A percentile compares a stretch with the other conserved stretches of the same genome.
Conservation (phyloP, 2,329 filamentous ascomycete species). For the Diaporthe australafricana region DNA sequence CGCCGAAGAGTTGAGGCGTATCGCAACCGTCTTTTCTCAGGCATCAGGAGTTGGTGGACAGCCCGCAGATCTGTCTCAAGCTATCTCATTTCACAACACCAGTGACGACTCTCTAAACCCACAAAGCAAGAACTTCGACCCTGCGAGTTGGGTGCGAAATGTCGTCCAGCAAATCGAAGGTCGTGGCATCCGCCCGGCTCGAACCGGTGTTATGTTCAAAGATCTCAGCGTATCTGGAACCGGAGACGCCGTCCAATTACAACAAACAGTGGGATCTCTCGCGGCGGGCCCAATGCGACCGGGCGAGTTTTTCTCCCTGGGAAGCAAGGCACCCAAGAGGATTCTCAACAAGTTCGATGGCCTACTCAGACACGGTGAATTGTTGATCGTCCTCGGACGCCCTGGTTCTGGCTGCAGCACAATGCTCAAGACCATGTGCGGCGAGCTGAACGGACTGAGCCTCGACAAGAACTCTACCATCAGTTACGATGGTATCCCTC, state of each 20-base stretch:
- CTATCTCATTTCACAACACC: slow-evolving; percentile 33
- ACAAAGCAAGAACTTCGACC: slow-evolving; percentile 52
- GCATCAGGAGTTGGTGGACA: slow-evolving; percentile 1
- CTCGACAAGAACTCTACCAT: slow-evolving; percentile 63
- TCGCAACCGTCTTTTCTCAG: slow-evolving; percentile 26
- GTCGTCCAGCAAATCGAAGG: slow-evolving; percentile 59
- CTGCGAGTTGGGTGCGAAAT: slow-evolving; percentile 54
- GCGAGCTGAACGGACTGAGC: slow-evolving; percentile 69
- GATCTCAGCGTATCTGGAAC: slow-evolving; percentile 75
- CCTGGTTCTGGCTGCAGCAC: slow-evolving; percentile 75
- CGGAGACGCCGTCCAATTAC: slow-evolving; percentile 74
- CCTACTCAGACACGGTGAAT: slow-evolving; percentile 71
- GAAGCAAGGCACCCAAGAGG: slow-evolving; percentile 61
- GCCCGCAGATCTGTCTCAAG: slow-evolving; percentile 5
- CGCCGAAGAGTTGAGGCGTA: slow-evolving; percentile 25
- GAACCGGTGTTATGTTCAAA: slow-evolving; percentile 72
- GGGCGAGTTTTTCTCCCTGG: slow-evolving; percentile 64
- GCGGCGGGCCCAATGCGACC: slow-evolving; percentile 68
- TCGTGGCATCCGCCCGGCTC: slow-evolving; percentile 64
- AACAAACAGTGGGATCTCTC: slow-evolving; percentile 73
- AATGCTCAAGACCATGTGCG: slow-evolving; percentile 70
- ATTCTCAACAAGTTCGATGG: slow-evolving; percentile 76
- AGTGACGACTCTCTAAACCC: slow-evolving; percentile 52
- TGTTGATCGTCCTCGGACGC: slow-evolving; percentile 76
- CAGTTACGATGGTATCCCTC: slow-evolving; percentile 72